Percentiles rank a stretch among this genome's conserved stretches.
Conservation (phyloP, 129 eudicot species). For the Heracleum sosnowskyi region DNA sequence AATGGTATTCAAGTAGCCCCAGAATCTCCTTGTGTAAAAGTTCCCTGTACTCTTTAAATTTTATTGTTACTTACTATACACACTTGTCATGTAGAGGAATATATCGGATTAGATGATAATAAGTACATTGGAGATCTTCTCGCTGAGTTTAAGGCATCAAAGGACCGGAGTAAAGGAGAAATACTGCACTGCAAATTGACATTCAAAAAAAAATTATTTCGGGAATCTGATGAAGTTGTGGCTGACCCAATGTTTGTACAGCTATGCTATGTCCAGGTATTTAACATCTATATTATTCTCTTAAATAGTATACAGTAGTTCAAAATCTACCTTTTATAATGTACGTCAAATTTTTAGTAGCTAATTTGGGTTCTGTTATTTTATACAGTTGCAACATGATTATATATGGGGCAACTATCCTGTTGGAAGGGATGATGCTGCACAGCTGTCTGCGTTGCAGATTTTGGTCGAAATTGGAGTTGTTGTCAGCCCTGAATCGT, state of each 20-base stretch:
- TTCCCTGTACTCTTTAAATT: not conserved
- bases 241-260: slow-evolving; percentile 97
- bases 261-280: slow-evolving; percentile 85
- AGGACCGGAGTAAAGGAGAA: slow-evolving; percentile 95
- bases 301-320: not conserved
- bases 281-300: not conserved
- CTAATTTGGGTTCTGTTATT: slow-evolving; percentile 2
- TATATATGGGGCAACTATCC: slow-evolving; percentile 96
- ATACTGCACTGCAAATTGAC: slow-evolving; percentile 82
- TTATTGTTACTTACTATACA: not conserved
- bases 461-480: slow-evolving; percentile 89
- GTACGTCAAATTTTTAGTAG: not conserved
- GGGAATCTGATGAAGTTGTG: slow-evolving; percentile 94
- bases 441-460: slow-evolving; percentile 86
- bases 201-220: slow-evolving; percentile 85
- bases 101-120: slow-evolving; percentile 84
- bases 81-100: slow-evolving; percentile 56
- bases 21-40: not conserved
- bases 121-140: slow-evolving; percentile 94
- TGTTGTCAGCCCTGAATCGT: slow-evolving; percentile 62
- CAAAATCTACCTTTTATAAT: not conserved
- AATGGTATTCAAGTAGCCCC: slow-evolving; percentile 46
- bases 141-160: slow-evolving; percentile 90
- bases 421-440: slow-evolving; percentile 97
- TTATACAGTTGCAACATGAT: slow-evolving; percentile 82